Percentiles rank a stretch among this genome's conserved stretches.
These are phyloP conservation scores for Ogataea kodamae DNA, from an alignment of 805 yeast species.

Conservation along the genomic window DNA sequence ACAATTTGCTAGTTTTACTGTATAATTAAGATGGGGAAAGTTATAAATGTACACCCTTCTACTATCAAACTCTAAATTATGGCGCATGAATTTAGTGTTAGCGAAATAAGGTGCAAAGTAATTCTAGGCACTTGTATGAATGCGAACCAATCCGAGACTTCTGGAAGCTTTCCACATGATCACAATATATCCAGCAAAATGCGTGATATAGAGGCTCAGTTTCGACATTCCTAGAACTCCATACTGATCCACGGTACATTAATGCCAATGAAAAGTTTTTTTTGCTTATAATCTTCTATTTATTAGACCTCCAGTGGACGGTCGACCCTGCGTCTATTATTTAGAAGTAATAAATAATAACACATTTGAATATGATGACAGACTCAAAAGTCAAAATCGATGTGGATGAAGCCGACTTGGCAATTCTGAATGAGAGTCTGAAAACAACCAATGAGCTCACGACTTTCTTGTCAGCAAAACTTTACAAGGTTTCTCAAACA, in stretches of 20 bases:
- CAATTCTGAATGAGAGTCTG: conserved; percentile 74
- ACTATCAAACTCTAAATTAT: conserved; percentile 39
- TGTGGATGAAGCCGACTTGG: conserved; percentile 77
- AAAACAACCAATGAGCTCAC: conserved; percentile 56
- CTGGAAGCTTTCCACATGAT: neutral
- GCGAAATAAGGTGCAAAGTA: conserved; percentile 34
- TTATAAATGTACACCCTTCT: conserved; percentile 33
- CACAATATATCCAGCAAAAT: conserved; percentile 7
- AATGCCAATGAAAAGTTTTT: conserved; percentile 3
- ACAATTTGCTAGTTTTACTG: conserved; percentile 1
- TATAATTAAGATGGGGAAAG: conserved; percentile 1
- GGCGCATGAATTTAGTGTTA: conserved; percentile 33
- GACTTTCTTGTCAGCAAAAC: conserved; percentile 49
- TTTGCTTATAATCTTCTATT: neutral
- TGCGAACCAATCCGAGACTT: conserved; percentile 9
- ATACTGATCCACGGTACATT: conserved; percentile 7
- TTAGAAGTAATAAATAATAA: no score
- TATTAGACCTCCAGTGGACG: neutral
- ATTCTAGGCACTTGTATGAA: conserved; percentile 19
- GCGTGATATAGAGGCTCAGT: conserved; percentile 1
- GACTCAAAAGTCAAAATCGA: conserved; percentile 37
- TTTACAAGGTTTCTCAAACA: conserved; percentile 49
- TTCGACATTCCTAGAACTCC: neutral
- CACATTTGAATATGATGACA: no score
- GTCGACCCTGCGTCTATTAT: no score